Percentiles rank a stretch among this genome's conserved stretches.
phyloP scores from a whole-genome alignment of 306 rosid species.

The Clitoria ternatea region DNA sequence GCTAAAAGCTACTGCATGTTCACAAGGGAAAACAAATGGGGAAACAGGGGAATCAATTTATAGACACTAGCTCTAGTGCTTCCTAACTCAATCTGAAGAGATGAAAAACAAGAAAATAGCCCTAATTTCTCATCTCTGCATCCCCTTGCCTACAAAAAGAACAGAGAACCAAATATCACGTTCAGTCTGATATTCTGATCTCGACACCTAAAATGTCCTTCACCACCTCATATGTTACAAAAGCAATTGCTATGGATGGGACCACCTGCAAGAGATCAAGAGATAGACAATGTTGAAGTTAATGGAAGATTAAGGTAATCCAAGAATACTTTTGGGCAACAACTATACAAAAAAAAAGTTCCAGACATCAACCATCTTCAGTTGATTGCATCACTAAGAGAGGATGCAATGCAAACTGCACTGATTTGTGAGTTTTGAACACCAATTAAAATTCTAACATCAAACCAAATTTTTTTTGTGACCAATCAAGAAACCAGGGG shows the following conservation, averaged over 20 bases:
- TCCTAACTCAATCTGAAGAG: slow-evolving; percentile 35
- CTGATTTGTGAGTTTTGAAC: background rate
- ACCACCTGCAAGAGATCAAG: slow-evolving; percentile 65
- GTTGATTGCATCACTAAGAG: background rate
- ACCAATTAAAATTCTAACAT: background rate
- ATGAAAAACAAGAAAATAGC: slow-evolving; percentile 25
- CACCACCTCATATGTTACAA: slow-evolving; percentile 82
- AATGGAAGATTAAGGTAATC: background rate
- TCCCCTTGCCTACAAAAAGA: slow-evolving; percentile 55
- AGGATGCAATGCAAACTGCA: background rate
- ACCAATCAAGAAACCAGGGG: background rate
- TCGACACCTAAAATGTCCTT: slow-evolving; percentile 90
- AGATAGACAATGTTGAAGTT: background rate
- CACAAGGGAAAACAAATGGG: slow-evolving; percentile 34
- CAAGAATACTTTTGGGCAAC: background rate
- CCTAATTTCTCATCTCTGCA: slow-evolving; percentile 52
- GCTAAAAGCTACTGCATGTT: slow-evolving; percentile 40
- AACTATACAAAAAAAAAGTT: background rate
- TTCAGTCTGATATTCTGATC: slow-evolving; percentile 82
- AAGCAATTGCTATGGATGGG: slow-evolving; percentile 86
- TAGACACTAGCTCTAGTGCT: slow-evolving; percentile 43
- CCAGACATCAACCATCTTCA: background rate
- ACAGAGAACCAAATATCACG: slow-evolving; percentile 21
- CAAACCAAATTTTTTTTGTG: background rate
- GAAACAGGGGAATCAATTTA: slow-evolving; percentile 48